Base-by-base conservation (phyloP, 768 basidiomycete genomes). In the Harrya chromipes region DNA sequence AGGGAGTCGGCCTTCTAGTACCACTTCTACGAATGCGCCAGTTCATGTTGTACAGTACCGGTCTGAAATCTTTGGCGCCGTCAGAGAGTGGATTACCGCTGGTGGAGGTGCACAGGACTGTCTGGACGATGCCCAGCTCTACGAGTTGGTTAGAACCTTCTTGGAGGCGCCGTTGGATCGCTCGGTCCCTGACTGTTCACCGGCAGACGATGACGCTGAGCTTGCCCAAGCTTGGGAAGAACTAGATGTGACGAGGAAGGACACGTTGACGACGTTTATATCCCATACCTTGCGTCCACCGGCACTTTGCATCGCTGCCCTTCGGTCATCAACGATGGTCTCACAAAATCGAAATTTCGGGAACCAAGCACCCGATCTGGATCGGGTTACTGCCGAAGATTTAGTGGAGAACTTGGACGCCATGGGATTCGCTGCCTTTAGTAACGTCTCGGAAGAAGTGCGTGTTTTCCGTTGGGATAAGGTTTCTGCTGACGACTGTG, bases 21-120 rank as follows among this genome's bases (percentile, higher is more conserved):
- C 71, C 71, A 26, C 67, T 66, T 16, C 77, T 71, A 16, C 66
- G 72, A 46, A 69, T 71, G 27, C 67, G 69, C 27, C 81, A 49
- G 66, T 80, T 19, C 68, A 78, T 19, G 72, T 78, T 5, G 72
- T 80, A 19, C 74, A 70, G 12, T 72, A 73, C 37, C 78, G 85
- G n/a, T 74, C 73, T 13, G 83, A 85, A 51, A 81, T 90, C 3
- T 64, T 89, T 26, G 80, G 79, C 8, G 75, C 80, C 2, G 70
- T 90, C 26, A 79, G 77, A 51, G 82, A 88, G 54, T 93, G 90
- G 90, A 60, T 92, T 36, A 76, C 71, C 0, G 65, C 72, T 14
- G 90, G 90, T 4, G 84, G 85, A 7, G 90, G 90, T 27, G 81
- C 86, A 8, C 85, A 90, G 59, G 90, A 93, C 56, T 74, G 82